Base-by-base conservation (phyloP, 177 flowering plant genomes). In the Tripterygium wilfordii region DNA sequence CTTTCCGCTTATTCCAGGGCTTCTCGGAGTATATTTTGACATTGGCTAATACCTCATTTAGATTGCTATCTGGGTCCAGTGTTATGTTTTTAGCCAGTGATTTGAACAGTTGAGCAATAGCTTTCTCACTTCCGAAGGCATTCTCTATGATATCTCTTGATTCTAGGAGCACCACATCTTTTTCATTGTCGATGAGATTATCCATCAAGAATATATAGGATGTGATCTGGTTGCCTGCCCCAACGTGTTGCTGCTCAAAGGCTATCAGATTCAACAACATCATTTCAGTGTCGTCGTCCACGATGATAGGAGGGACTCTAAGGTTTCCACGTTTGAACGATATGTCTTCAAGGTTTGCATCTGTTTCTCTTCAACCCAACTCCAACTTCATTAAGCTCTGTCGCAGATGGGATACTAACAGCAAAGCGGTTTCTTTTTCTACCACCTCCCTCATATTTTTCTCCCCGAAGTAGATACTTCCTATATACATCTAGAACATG, bases 151-250 rank as follows among this genome's bases (percentile, higher is more conserved):
- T 74, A 2, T 76, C 82, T 16, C 39, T 25, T 0, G 66, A 46
- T 41, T 65, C 66, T 16, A 77, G 61, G 1, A 70, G 64, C 6
- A 56, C 61, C 3, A 79, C 85, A 19, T 77, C 85, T 46, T 24
- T 47, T 1, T 60, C 68, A 0, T 57, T 67, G 54, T 77, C 85
- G 4, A 82, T 71, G 31, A 79, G 57, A 56, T 67, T 71, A 71
- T 75, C 78, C 80, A 82, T 82, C 67, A 82, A 75, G 42, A 64
- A 72, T 0, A 77, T 49, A 39, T 70, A 77, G 2, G 83, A 68
- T 0, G 85, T 74, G 43, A 81, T 66, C 27, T 77, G 76, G 13
- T 67, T 76, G 16, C 80, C 80, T 2, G 64, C 71, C 22, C 85
- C 82, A 0, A 72, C 80, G 37, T 82, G 88, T 42, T 63, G 53